Evolutionary conservation across 257 asterid genomes (phyloP), one percentile per base, ranked within the genome.

Genomic region (Solanum virginianum): DNA sequence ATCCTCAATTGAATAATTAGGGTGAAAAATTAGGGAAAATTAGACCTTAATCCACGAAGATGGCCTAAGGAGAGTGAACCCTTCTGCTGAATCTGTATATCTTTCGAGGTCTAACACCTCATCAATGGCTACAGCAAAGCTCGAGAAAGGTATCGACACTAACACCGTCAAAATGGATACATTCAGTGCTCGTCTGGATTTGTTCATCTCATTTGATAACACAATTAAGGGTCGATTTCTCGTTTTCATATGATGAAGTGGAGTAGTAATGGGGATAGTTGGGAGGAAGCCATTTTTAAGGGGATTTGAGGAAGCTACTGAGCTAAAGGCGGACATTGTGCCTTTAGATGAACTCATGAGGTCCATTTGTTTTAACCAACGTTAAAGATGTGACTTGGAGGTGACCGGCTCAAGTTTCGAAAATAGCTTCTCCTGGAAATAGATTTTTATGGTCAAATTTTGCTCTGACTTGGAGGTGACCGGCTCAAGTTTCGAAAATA

Each of bases 11-110:
- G n/a, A 63, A 8, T 8, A n/a, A 22, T 8, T 26, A 45, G 0
- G 60, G 39, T 1, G n/a, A 0, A 51, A 20, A 51, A 26, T 1
- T 2, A 12, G 49, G 29, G 49, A 1, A 26, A 2, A 55, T 14
- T 6, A 47, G 41, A 94, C 98, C 98, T 94, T 92, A 81, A 54
- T 89, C 97, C 95, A 96, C 49, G 98, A 95, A 87, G 94, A 86
- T 39, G 99, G 99, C 43, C 88, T 86, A 86, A 96, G 97, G 85
- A 96, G 92, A 81, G 95, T 90, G 91, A 96, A 96, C 13, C 98
- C 98, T 84, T 93, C 88, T 18, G 82, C 79, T 24, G 92, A 63
- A 90, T 96, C 97, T 2, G 93, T 89, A 90, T 93, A 96, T 88
- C 90, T 90, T 45, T 89, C 82, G 49, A 96, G 97, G 85, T 93